Percentiles rank a stretch among this genome's conserved stretches.
Conservation (phyloP, 768 basidiomycete species). For the Russula lepida region DNA sequence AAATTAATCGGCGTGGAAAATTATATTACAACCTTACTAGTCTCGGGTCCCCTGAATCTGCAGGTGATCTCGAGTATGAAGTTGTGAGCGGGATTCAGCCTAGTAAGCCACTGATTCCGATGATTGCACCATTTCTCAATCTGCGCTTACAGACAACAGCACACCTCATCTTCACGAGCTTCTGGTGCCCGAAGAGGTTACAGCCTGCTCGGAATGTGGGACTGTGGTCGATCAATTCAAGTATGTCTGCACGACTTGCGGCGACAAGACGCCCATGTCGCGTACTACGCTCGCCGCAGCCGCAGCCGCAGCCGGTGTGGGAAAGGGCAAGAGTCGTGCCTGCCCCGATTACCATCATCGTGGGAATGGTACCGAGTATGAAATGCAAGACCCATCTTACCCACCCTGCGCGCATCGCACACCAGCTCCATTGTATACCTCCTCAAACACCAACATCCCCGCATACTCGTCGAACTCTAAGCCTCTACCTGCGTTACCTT, state of each 20-base stretch:
- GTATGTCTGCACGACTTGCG: slow-evolving; percentile 85
- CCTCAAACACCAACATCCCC: not conserved
- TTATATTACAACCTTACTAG: slow-evolving; percentile 3
- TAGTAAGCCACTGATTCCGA: not conserved
- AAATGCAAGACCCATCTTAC: not conserved
- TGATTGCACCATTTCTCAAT: not conserved
- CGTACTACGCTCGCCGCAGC: slow-evolving; percentile 19
- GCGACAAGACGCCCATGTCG: slow-evolving; percentile 52
- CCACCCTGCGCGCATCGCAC: slow-evolving; percentile 14
- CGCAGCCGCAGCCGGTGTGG: slow-evolving; percentile 31
- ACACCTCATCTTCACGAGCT: slow-evolving; percentile 33
- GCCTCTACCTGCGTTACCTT: slow-evolving; percentile 40
- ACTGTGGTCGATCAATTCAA: slow-evolving; percentile 68
- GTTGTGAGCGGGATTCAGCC: not conserved
- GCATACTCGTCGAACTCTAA: slow-evolving; percentile 27
- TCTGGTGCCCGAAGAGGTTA: slow-evolving; percentile 54
- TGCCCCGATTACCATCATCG: slow-evolving; percentile 8
- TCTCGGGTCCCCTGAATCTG: slow-evolving; percentile 8
- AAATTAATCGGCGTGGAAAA: slow-evolving; percentile 12
- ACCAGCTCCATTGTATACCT: not conserved
- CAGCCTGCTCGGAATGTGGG: slow-evolving; percentile 80
- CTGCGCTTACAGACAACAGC: not conserved
- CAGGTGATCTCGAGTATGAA: slow-evolving; percentile 14
- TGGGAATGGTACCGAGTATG: not conserved
- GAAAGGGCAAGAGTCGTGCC: slow-evolving; percentile 38